Percentiles rank a stretch among this genome's conserved stretches.
Conservation (phyloP, 768 basidiomycete species). For the Russula olivacea region DNA sequence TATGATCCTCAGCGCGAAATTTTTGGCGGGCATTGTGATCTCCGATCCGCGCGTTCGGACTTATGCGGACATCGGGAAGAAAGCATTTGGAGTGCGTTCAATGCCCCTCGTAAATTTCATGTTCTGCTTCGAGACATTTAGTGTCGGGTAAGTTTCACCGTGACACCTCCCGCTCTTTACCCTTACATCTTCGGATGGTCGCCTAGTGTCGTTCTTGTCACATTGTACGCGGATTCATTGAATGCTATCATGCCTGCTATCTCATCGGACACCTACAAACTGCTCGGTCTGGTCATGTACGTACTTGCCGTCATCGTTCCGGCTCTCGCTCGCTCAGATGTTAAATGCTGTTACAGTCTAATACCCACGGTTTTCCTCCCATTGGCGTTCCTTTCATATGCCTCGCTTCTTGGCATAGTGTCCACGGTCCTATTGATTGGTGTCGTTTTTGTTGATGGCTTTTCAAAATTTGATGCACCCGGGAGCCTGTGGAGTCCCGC, state of each 20-base stretch:
- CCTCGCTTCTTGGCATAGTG: constrained; percentile 79
- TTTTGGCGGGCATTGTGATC: constrained; percentile 71
- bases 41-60: constrained; percentile 65
- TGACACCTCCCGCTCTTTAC: not conserved
- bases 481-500: constrained; percentile 79
- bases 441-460: constrained; percentile 79
- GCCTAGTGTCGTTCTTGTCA: constrained; percentile 75
- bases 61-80: constrained; percentile 85
- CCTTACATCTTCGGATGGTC: not conserved
- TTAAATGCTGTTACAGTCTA: constrained; percentile 42
- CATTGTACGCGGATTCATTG: constrained; percentile 83
- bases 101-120: constrained; percentile 59
- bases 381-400: constrained; percentile 77
- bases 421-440: constrained; percentile 70
- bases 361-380: constrained; percentile 84
- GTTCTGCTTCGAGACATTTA: constrained; percentile 85
- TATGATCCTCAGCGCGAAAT: constrained; percentile 59
- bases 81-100: constrained; percentile 77
- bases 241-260: constrained; percentile 63
- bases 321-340: not conserved
- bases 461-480: constrained; percentile 62
- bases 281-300: constrained; percentile 66
- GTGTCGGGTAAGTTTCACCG: constrained; percentile 52
- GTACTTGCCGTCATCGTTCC: constrained; percentile 24
- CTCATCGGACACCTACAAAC: constrained; percentile 67